Percentiles rank a stretch among this genome's conserved stretches.
phyloP scores from a whole-genome alignment of 176 grass and related monocot species.

The Olyra latifolia region DNA sequence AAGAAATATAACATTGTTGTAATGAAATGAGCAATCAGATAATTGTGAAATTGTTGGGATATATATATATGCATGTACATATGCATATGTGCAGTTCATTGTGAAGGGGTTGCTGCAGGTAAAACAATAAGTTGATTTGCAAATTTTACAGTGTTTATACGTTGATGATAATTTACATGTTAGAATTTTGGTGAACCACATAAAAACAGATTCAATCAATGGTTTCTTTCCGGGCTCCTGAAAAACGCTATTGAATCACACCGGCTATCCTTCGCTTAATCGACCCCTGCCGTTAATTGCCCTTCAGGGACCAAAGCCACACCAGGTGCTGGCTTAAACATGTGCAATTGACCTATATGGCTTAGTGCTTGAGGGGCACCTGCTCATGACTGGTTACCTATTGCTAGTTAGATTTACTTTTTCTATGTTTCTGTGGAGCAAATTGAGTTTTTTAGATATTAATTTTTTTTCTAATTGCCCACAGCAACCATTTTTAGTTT shows the following conservation, averaged over 20 bases:
- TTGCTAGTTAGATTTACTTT: not conserved
- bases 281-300: no score
- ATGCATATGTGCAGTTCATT: not conserved
- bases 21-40: not conserved
- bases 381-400: not conserved
- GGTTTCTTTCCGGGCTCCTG: no score
- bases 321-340: not conserved
- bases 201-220: no score
- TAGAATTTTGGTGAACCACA: conserved; percentile 18
- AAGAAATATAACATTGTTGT: not conserved
- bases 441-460: not conserved
- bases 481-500: conserved; percentile 3
- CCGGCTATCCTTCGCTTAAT: no score
- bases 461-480: not conserved
- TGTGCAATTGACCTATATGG: not conserved
- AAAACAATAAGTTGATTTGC: conserved; percentile 1
- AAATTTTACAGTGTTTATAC: not conserved
- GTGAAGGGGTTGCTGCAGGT: not conserved
- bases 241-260: no score
- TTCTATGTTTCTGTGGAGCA: not conserved
- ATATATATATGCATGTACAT: conserved; percentile 1
- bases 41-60: conserved; percentile 14
- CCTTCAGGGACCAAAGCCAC: no score
- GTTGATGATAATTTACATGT: not conserved
- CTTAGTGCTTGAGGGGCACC: not conserved